Evolutionary conservation across 2,329 filamentous ascomycete genomes (phyloP).

Genomic region (Aspergillus sclerotialis): DNA sequence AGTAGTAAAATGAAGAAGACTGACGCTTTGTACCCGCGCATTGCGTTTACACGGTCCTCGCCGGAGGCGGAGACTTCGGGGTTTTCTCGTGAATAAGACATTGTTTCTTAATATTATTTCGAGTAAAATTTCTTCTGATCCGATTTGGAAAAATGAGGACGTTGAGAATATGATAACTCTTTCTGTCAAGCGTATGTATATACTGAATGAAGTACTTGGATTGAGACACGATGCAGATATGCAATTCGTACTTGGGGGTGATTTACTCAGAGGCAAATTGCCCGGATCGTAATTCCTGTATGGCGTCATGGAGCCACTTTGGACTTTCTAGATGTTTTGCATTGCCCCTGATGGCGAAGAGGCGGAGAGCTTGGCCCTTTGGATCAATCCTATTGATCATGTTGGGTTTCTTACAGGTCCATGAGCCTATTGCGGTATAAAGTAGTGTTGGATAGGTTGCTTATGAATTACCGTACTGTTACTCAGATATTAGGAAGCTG

Average conservation of each 20-base stretch:
- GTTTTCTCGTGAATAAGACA: constrained; percentile 8
- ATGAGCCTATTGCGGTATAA: no score
- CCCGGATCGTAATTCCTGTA: not conserved
- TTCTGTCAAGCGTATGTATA: no score
- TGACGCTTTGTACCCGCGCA: constrained; percentile 15
- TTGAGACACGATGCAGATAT: no score
- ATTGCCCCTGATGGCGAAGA: no score
- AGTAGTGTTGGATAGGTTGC: no score
- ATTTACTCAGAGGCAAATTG: not conserved
- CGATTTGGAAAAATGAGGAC: no score
- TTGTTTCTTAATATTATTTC: constrained; percentile 1
- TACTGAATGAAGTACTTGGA: no score
- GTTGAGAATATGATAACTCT: not conserved
- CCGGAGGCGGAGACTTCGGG: constrained; percentile 7
- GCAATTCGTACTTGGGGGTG: not conserved
- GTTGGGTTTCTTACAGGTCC: no score
- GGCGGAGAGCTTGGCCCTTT: no score
- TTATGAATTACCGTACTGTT: no score
- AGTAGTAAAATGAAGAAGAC: not conserved
- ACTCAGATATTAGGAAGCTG: no score
- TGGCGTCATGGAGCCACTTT: constrained; percentile 5
- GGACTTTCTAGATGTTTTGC: not conserved
- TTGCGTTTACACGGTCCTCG: constrained; percentile 12
- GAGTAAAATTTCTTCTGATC: not conserved
- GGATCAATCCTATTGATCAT: no score